phyloP scores from a whole-genome alignment of 139 green algal species.

The Microglena sp. region DNA sequence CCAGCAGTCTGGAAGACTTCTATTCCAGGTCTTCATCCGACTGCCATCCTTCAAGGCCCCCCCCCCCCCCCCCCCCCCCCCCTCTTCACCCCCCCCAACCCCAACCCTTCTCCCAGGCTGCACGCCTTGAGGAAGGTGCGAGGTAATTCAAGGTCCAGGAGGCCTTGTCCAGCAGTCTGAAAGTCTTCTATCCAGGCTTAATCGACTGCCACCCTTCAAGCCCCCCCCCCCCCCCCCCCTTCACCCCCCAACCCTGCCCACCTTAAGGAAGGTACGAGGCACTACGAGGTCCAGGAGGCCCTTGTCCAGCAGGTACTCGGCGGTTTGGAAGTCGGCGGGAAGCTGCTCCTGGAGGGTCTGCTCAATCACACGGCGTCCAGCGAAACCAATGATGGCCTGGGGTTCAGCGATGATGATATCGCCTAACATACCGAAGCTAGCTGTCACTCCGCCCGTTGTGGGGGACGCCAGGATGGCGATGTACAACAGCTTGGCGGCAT shows the following conservation, averaged over 20 bases:
- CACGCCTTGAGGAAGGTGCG: slow-evolving; percentile 44
- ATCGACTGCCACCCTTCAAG: too few species aligned
- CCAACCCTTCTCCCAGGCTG: too few species aligned
- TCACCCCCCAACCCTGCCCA: too few species aligned
- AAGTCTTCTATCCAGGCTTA: too few species aligned
- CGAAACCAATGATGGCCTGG: slow-evolving; percentile 52
- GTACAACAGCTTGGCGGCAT: slow-evolving; percentile 51
- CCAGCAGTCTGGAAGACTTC: slow-evolving; percentile 51
- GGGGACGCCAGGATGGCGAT: slow-evolving; percentile 46
- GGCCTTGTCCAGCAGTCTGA: slow-evolving; percentile 51
- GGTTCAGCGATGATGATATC: slow-evolving; percentile 53
- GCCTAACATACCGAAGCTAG: slow-evolving; percentile 50
- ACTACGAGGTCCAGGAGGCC: slow-evolving; percentile 53
- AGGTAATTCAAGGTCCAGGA: slow-evolving; percentile 50
- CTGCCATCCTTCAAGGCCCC: slow-evolving; percentile 2
- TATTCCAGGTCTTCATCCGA: slow-evolving; percentile 28
- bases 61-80: too few species aligned
- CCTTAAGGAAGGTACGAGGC: slow-evolving; percentile 48
- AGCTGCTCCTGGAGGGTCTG: slow-evolving; percentile 52
- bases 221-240: too few species aligned
- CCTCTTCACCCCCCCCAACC: too few species aligned
- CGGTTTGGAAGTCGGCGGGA: slow-evolving; percentile 55
- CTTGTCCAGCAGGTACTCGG: slow-evolving; percentile 53
- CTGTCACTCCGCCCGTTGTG: slow-evolving; percentile 51
- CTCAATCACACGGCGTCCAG: slow-evolving; percentile 51